These are phyloP conservation scores for Lentinula edodes DNA, from an alignment of 768 basidiomycete species.

Conservation along the genomic window DNA sequence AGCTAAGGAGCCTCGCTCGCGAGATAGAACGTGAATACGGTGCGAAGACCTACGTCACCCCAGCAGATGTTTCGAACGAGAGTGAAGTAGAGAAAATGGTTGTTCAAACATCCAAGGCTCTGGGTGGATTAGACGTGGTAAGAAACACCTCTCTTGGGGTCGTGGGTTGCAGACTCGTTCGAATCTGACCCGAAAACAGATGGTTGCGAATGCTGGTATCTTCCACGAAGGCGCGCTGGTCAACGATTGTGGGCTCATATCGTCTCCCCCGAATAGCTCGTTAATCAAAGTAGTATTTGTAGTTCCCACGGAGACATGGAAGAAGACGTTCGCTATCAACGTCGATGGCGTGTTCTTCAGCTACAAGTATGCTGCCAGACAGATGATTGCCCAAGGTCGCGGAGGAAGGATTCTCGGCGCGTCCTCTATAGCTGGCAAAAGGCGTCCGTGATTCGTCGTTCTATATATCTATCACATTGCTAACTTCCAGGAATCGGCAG, in stretches of 20 bases:
- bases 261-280: background rate
- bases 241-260: background rate
- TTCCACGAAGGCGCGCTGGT: background rate
- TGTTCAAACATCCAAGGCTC: constrained; percentile 6
- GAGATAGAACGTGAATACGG: background rate
- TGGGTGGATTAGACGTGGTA: constrained; percentile 33
- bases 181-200: constrained; percentile 5
- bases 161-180: background rate
- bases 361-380: constrained; percentile 29
- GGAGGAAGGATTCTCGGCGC: constrained; percentile 31
- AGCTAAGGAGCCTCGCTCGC: background rate
- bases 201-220: constrained; percentile 21
- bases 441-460: background rate
- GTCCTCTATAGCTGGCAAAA: constrained; percentile 1
- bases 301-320: constrained; percentile 14
- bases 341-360: constrained; percentile 24
- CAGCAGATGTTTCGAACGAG: constrained; percentile 26
- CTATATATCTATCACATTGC: background rate
- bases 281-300: no score
- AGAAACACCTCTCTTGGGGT: constrained; percentile 5
- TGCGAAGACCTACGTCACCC: background rate
- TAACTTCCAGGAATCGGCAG: background rate
- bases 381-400: constrained; percentile 30
- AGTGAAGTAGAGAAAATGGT: constrained; percentile 27
- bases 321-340: constrained; percentile 23